Evolutionary conservation across 768 basidiomycete species (phyloP).

Genomic region (Coprinellus micaceus): DNA sequence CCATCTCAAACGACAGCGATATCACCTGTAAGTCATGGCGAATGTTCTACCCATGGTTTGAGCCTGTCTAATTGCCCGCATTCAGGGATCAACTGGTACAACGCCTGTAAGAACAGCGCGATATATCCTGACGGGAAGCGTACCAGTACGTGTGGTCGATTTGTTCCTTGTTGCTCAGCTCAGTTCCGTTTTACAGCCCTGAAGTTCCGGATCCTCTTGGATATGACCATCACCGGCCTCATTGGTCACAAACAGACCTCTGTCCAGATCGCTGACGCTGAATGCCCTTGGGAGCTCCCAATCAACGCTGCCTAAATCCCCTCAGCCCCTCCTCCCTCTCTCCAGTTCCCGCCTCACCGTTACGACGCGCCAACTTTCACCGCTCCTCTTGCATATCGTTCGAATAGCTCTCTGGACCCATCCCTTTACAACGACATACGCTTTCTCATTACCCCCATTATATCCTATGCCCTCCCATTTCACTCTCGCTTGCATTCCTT

Average conservation of each 20-base stretch:
- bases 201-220: slow-evolving; percentile 60
- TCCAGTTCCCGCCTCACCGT: not conserved
- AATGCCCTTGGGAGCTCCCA: slow-evolving; percentile 69
- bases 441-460: too few species aligned
- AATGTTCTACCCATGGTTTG: slow-evolving; percentile 1
- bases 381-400: not conserved
- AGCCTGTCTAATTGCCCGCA: slow-evolving; percentile 5
- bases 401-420: not conserved
- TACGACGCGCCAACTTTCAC: not conserved
- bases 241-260: slow-evolving; percentile 48
- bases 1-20: slow-evolving; percentile 76
- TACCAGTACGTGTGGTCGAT: slow-evolving; percentile 46
- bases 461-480: too few species aligned
- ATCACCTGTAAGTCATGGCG: slow-evolving; percentile 60
- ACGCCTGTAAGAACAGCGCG: slow-evolving; percentile 64
- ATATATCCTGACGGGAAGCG: slow-evolving; percentile 48
- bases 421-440: not conserved
- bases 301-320: slow-evolving; percentile 43
- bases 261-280: slow-evolving; percentile 54
- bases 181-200: slow-evolving; percentile 37
- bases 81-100: slow-evolving; percentile 71
- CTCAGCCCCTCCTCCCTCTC: not conserved
- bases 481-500: not conserved
- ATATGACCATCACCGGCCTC: slow-evolving; percentile 70
- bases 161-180: not conserved